phyloP scores from a whole-genome alignment of 805 yeast genomes.

The Candida lessepsii region DNA sequence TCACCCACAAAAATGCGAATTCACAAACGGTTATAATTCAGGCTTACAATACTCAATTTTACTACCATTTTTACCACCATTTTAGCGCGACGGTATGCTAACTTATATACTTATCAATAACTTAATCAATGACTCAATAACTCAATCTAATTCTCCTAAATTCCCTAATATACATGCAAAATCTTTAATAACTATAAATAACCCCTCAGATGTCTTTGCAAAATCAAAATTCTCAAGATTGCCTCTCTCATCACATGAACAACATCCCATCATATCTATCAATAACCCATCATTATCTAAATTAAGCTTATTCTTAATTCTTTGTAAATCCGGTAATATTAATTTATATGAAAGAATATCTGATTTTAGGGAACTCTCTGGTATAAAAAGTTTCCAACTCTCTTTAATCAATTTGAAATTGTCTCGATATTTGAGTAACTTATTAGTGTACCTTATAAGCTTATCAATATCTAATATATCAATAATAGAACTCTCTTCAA shows the following conservation, averaged over 20 bases:
- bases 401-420: slow-evolving; percentile 24
- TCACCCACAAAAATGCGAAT: too few relatives aligned
- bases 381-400: slow-evolving; percentile 36
- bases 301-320: slow-evolving; percentile 27
- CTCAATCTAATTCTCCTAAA: slow-evolving; percentile 36
- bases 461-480: slow-evolving; percentile 44
- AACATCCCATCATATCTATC: slow-evolving; percentile 43
- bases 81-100: too few relatives aligned
- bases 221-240: slow-evolving; percentile 29
- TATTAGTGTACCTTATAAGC: slow-evolving; percentile 25
- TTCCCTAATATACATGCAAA: slow-evolving; percentile 43
- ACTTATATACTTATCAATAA: too few relatives aligned
- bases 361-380: slow-evolving; percentile 13
- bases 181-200: slow-evolving; percentile 34
- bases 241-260: slow-evolving; percentile 28
- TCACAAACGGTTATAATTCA: too few relatives aligned
- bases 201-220: slow-evolving; percentile 23
- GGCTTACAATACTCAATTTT: too few relatives aligned
- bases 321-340: slow-evolving; percentile 28
- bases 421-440: slow-evolving; percentile 34
- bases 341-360: slow-evolving; percentile 24
- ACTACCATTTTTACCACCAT: too few relatives aligned
- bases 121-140: too few relatives aligned
- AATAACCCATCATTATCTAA: slow-evolving; percentile 36
- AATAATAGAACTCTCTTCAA: slow-evolving; percentile 22